phyloP scores from a whole-genome alignment of 2,329 filamentous ascomycete genomes.

The Emmonsia crescens region DNA sequence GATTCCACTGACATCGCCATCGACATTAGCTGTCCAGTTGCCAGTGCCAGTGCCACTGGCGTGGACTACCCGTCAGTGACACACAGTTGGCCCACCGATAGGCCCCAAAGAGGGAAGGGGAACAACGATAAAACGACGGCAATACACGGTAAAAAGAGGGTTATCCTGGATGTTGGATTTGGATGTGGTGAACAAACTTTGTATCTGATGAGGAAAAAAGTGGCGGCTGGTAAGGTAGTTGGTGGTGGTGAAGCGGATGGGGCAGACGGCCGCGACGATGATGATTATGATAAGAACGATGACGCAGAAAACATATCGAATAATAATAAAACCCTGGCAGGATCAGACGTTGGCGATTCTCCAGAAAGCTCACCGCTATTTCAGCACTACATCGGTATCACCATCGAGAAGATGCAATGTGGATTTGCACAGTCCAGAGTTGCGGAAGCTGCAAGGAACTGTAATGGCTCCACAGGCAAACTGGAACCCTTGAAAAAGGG shows the following conservation, averaged over 20 bases:
- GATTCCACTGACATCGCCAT: background rate
- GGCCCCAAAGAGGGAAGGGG: background rate
- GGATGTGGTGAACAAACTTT: conserved; percentile 50
- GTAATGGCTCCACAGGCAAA: background rate
- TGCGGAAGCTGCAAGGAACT: background rate
- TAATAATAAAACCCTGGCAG: background rate
- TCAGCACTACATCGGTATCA: conserved; percentile 45
- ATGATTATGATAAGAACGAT: background rate
- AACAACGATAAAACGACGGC: background rate
- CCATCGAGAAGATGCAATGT: conserved; percentile 39
- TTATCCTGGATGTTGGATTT: conserved; percentile 45
- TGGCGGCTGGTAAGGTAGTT: background rate
- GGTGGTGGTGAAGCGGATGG: background rate
- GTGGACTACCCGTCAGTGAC: background rate
- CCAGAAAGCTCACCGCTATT: conserved; percentile 13
- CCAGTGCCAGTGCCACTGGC: background rate
- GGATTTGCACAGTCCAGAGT: conserved; percentile 20
- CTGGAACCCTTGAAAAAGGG: background rate
- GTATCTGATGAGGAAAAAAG: conserved; percentile 27
- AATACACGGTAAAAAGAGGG: conserved; percentile 3
- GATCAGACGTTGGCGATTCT: background rate
- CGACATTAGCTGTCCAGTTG: background rate
- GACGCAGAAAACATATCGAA: background rate
- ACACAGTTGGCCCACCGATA: background rate
- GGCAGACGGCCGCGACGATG: no score